These are phyloP conservation scores for Cyberlindnera xylosilytica DNA, from an alignment of 805 yeast species.

Conservation along the genomic window DNA sequence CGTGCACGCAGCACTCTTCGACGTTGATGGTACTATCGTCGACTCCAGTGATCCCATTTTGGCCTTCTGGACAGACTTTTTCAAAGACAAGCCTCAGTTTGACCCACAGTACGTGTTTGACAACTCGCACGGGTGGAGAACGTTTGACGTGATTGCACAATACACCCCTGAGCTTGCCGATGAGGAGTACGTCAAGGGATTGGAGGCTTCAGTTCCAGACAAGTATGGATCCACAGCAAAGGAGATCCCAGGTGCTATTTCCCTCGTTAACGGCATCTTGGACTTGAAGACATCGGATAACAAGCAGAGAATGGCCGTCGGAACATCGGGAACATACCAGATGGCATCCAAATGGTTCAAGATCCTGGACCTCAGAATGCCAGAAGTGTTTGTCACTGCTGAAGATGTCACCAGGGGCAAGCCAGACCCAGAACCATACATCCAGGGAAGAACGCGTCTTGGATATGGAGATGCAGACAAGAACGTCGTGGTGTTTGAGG, in stretches of 20 bases:
- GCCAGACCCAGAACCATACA: slow-evolving; percentile 85
- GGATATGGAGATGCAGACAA: slow-evolving; percentile 32
- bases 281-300: slow-evolving; percentile 30
- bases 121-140: slow-evolving; percentile 79
- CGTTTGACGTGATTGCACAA: slow-evolving; percentile 68
- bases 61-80: slow-evolving; percentile 76
- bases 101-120: slow-evolving; percentile 70
- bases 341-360: slow-evolving; percentile 80
- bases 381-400: slow-evolving; percentile 76
- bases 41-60: slow-evolving; percentile 77
- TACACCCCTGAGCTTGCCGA: slow-evolving; percentile 72
- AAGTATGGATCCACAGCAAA: slow-evolving; percentile 67
- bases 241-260: slow-evolving; percentile 74
- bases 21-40: slow-evolving; percentile 83
- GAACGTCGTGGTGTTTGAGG: slow-evolving; percentile 72
- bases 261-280: slow-evolving; percentile 48
- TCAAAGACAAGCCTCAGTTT: slow-evolving; percentile 61
- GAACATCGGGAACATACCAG: slow-evolving; percentile 75
- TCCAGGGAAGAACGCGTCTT: slow-evolving; percentile 45
- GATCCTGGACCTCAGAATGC: slow-evolving; percentile 56
- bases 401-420: slow-evolving; percentile 77
- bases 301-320: slow-evolving; percentile 74
- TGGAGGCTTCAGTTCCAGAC: slow-evolving; percentile 72
- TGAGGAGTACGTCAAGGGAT: slow-evolving; percentile 54
- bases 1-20: slow-evolving; percentile 59